Base-by-base conservation (phyloP, 768 basidiomycete species). In the Tylopilus rubrobrunneus region DNA sequence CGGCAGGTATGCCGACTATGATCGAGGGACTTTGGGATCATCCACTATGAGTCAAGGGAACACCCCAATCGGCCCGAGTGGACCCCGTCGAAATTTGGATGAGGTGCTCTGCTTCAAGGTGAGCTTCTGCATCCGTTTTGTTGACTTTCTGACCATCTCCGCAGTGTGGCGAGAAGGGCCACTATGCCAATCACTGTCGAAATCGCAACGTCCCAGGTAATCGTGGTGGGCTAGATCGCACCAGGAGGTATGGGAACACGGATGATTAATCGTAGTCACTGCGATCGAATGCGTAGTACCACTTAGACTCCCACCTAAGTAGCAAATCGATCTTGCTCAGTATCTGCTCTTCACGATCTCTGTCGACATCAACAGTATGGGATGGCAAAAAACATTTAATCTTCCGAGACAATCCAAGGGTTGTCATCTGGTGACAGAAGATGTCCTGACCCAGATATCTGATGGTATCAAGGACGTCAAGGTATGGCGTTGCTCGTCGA, bases 181-280 rank as follows among this genome's bases (percentile, higher is more conserved):
- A 98, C 67, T 96, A 96, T 66, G 95, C 95, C 19, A 96, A 97
- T 67, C 85, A 90, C 62, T 97, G 95, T 71, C 82, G 87, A 40
- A 94, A 94, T 68, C 76, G 89, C 52, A 94, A 93, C 67, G 87
- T 92, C 23, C 93, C 93, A 27, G 93, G 93, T 12, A 92, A 91
- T 67, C 80, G 93, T 46, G 93, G 93, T 52, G 93, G 93, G 8
- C 72, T 84, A 45, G 89, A 90, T 59, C 78, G 78, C 44, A 60
- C 69, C 25, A 71, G 33, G 57, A 69, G 69, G 52, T 72, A 50
- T 53, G 67, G 57, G 31, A 69, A 59, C 27, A 59, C 57, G 6
- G 69, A 70, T 3, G 69, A 70, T 56, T 70, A 31, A 65, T 39
- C 15, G 31, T 48, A 39, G 17, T 39, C 34, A 34, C 34, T 14